Evolutionary conservation across 345 rosid genomes (phyloP), one percentile per base, ranked within the genome.

Genomic region (Corchorus olitorius): DNA sequence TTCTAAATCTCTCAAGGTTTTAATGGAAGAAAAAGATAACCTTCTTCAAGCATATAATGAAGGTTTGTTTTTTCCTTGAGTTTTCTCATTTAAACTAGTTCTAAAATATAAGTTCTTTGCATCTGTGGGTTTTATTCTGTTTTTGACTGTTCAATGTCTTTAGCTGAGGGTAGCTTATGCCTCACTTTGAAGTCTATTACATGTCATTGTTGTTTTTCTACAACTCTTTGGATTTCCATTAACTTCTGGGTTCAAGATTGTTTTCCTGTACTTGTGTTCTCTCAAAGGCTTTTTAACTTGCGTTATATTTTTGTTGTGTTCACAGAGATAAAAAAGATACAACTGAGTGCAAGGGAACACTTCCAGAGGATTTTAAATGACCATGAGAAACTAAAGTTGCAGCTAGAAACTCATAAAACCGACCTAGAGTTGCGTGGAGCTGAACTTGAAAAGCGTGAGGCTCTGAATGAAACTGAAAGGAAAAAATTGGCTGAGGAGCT

Each of bases 381-480:
- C 77, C 97, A 91, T 80, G 97, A 94, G 87, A 94, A 91, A 82
- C 89, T 86, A 54, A 94, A 92, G 89, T 35, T 65, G 71, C 97
- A 89, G 75, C 77, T 94, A 72, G 98, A 87, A 82, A 85, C 97
- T 81, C 97, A 87, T 78, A 89, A 85, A 74, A 86, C 75, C 78
- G 94, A 89, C 79, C 95, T 96, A 61, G 93, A 94, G 81, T 70
- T 84, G 67, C 91, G 94, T 37, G 88, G 89, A 66, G 75, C 72
- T 46, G 94, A 90, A 77, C 78, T 92, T 86, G 91, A 88, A 83
- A 82, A 86, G 82, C 97, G 99, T 63, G 97, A 96, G 83, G 92
- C 95, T n/a, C 81, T 81, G 70, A 92, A 92, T 87, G 97, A 94
- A 83, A 90, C 41, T 81, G 97, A 89, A 71, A 91, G 88, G 67